A percentile compares a stretch with the other conserved stretches of the same genome.
phyloP scores from a whole-genome alignment of 352 stramenopile species.

The Bremia lactucae region DNA sequence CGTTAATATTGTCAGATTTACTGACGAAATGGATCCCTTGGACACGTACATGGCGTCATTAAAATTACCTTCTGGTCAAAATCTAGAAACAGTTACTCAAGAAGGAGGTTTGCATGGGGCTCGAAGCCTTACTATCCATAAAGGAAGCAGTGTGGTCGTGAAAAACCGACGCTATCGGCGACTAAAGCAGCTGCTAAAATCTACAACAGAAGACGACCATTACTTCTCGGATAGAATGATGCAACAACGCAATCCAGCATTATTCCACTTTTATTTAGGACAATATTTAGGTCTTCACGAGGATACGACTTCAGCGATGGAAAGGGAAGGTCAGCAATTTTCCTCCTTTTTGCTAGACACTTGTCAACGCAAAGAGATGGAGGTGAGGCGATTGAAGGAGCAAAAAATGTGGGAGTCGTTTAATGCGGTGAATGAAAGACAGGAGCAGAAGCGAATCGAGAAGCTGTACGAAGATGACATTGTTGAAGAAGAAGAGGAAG shows the following conservation, averaged over 20 bases:
- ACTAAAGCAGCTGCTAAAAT: constrained; percentile 50
- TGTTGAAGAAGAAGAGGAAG: constrained; percentile 34
- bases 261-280: constrained; percentile 80
- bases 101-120: constrained; percentile 4
- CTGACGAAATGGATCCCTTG: constrained; percentile 50
- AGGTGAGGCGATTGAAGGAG: constrained; percentile 43
- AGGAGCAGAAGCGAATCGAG: constrained; percentile 24
- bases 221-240: constrained; percentile 81
- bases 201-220: constrained; percentile 15
- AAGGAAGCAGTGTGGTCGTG: constrained; percentile 11
- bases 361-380: constrained; percentile 57
- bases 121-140: not conserved
- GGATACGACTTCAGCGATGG: not conserved
- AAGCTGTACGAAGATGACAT: constrained; percentile 26
- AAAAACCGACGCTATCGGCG: constrained; percentile 70
- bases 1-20: no score
- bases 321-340: constrained; percentile 16
- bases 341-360: constrained; percentile 65
- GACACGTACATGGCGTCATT: constrained; percentile 77
- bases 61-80: constrained; percentile 11
- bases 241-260: constrained; percentile 62
- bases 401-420: constrained; percentile 51
- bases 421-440: constrained; percentile 22
- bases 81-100: constrained; percentile 5
- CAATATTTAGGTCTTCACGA: constrained; percentile 36